These are phyloP conservation scores for Erigeron philadelphicus DNA, from an alignment of 140 eudicot species.

Conservation along the genomic window DNA sequence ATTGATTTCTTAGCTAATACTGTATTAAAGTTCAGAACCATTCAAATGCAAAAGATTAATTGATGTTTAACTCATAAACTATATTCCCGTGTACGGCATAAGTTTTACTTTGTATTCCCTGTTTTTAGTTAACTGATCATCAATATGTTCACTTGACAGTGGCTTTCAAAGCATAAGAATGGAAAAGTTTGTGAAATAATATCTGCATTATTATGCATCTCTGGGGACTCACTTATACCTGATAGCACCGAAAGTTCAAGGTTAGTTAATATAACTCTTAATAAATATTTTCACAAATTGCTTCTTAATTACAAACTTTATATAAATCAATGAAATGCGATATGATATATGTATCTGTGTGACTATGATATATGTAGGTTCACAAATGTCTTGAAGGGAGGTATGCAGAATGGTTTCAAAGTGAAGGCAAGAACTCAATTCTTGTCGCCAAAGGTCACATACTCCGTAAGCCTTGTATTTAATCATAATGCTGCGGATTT, in stretches of 20 bases:
- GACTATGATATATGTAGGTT: constrained; percentile 14
- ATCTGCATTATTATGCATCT: constrained; percentile 14
- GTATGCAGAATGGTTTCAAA: constrained; percentile 11
- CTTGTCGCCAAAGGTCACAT: constrained; percentile 5
- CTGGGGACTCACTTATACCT: background rate
- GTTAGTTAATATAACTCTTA: background rate
- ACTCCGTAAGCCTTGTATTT: constrained; percentile 21
- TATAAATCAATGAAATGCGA: background rate
- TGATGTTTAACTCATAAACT: too few relatives aligned
- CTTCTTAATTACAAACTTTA: too few relatives aligned
- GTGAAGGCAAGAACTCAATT: constrained; percentile 5
- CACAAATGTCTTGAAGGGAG: constrained; percentile 6
- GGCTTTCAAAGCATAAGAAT: constrained; percentile 19
- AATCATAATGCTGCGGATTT: background rate
- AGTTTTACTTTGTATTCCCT: background rate
- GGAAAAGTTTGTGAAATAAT: constrained; percentile 18
- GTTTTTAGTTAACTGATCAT: background rate
- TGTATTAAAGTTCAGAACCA: too few relatives aligned
- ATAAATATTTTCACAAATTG: background rate
- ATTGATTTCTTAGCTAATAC: too few relatives aligned
- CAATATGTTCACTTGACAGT: constrained; percentile 15
- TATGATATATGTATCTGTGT: background rate
- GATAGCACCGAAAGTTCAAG: constrained; percentile 15
- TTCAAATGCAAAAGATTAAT: too few relatives aligned
- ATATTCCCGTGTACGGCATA: too few relatives aligned